Evolutionary conservation across 129 eudicot species (phyloP).

Genomic region (sunflower (Helianthus annuus)): DNA sequence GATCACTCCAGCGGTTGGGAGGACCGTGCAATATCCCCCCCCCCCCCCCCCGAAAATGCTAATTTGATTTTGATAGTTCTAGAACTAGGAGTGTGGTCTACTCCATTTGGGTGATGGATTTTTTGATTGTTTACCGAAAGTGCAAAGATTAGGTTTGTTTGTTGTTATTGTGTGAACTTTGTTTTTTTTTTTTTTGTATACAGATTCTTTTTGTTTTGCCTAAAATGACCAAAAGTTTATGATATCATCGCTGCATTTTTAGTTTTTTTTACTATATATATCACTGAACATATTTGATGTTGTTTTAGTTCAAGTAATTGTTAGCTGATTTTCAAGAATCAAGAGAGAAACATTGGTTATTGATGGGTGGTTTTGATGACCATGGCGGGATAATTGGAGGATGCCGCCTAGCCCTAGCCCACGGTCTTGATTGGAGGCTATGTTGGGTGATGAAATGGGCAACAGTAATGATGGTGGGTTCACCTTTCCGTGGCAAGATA

Average conservation of each 20-base stretch:
- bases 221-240: too few relatives aligned
- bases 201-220: too few relatives aligned
- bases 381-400: constrained; percentile 37
- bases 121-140: not conserved
- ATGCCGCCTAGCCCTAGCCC: constrained; percentile 66
- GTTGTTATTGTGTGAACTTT: constrained; percentile 4
- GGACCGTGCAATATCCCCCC: too few relatives aligned
- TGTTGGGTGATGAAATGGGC: constrained; percentile 53
- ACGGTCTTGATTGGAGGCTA: constrained; percentile 36
- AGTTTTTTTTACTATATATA: not conserved
- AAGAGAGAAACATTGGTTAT: too few relatives aligned
- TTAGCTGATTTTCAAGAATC: too few relatives aligned
- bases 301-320: not conserved
- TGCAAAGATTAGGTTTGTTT: not conserved
- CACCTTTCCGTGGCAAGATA: too few relatives aligned
- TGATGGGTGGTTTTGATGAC: constrained; percentile 66
- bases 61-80: not conserved
- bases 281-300: too few relatives aligned
- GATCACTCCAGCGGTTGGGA: too few relatives aligned
- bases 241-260: too few relatives aligned
- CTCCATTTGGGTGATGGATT: constrained; percentile 3
- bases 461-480: too few relatives aligned
- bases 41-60: too few relatives aligned
- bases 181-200: too few relatives aligned
- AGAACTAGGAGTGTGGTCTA: constrained; percentile 12